Conservation (phyloP, 2,329 filamentous ascomycete genomes). For the Alternaria incomplexa region DNA sequence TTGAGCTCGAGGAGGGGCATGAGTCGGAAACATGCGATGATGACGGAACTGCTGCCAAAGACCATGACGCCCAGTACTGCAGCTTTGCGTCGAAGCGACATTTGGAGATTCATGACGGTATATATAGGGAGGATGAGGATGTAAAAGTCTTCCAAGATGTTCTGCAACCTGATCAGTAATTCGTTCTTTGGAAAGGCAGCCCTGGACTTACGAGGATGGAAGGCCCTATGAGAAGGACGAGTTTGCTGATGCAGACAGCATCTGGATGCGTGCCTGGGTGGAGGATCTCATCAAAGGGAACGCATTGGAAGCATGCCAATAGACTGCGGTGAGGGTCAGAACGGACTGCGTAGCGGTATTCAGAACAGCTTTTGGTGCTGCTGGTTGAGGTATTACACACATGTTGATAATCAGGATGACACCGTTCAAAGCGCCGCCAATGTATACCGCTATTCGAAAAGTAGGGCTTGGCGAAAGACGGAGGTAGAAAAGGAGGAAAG, state of each 20-base stretch:
- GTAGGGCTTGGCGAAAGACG: constrained; percentile 29
- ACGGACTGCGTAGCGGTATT: background rate
- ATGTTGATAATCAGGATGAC: constrained; percentile 32
- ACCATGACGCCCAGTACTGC: constrained; percentile 31
- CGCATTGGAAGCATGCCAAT: constrained; percentile 40
- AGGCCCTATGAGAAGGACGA: constrained; percentile 36
- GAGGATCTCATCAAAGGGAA: constrained; percentile 38
- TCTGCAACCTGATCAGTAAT: constrained; percentile 11
- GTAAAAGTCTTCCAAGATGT: constrained; percentile 26
- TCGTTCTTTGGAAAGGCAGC: background rate
- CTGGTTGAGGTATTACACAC: constrained; percentile 10
- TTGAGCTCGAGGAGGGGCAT: constrained; percentile 31
- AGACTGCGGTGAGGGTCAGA: constrained; percentile 10
- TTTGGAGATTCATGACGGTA: constrained; percentile 25
- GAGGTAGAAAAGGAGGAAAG: constrained; percentile 46
- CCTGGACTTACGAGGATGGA: constrained; percentile 20
- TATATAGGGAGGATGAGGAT: constrained; percentile 30
- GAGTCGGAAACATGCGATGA: constrained; percentile 27
- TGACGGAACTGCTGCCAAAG: constrained; percentile 35
- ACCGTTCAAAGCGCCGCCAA: constrained; percentile 32
- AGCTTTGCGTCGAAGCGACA: constrained; percentile 25
- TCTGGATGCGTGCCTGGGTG: constrained; percentile 33
- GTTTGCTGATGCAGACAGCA: constrained; percentile 31
- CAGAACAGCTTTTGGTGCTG: background rate
- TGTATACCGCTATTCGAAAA: constrained; percentile 32